Conservation (phyloP, 2,329 filamentous ascomycete genomes). For the Ampelomyces quisqualis region DNA sequence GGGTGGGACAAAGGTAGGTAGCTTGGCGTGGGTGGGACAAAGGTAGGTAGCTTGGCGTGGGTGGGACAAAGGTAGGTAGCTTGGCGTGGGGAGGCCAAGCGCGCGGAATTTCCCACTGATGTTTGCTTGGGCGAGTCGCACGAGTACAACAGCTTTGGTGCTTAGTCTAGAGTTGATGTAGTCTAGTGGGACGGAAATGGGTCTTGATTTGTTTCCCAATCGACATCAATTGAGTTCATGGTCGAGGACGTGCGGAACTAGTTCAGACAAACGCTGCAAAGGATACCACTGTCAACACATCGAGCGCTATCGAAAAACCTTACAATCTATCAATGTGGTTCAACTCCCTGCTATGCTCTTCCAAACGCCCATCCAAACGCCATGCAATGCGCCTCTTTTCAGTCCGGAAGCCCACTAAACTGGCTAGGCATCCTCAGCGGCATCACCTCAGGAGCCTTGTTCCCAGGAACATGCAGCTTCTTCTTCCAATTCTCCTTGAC, state of each 20-base stretch:
- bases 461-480: constrained; percentile 16
- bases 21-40: too few species aligned
- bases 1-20: too few species aligned
- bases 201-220: not conserved
- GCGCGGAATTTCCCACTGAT: not conserved
- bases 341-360: not conserved
- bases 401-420: constrained; percentile 6
- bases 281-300: not conserved
- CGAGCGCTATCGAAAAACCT: too few species aligned
- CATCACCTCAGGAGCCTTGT: constrained; percentile 15
- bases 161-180: too few species aligned
- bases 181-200: too few species aligned
- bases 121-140: not conserved
- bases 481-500: constrained; percentile 42
- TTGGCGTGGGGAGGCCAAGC: constrained; percentile 5
- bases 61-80: constrained; percentile 1
- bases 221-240: too few species aligned
- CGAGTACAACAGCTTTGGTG: too few species aligned
- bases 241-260: too few species aligned
- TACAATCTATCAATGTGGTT: too few species aligned
- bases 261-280: too few species aligned
- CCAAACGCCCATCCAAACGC: not conserved
- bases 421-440: constrained; percentile 22
- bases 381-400: not conserved
- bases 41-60: constrained; percentile 5